Conservation (phyloP, 176 grass and related monocot genomes). For the Zea mays region DNA sequence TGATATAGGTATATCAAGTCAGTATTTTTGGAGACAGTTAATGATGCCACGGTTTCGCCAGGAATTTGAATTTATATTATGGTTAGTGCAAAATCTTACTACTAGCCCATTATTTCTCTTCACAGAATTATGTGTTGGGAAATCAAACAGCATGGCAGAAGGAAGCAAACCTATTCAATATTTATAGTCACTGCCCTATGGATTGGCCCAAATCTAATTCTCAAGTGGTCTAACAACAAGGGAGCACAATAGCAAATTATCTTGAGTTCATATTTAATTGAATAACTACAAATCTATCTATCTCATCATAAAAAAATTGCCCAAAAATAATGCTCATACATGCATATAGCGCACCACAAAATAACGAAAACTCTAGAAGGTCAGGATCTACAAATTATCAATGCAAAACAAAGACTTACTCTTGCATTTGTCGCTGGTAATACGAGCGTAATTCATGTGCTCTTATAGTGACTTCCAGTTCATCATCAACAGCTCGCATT, state of each 20-base stretch:
- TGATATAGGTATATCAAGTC: not conserved
- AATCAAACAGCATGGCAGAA: not conserved
- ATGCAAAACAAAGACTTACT: slow-evolving; percentile 48
- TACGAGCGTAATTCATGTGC: slow-evolving; percentile 85
- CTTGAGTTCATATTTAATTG: not conserved
- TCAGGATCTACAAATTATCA: not conserved
- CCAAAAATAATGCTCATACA: slow-evolving; percentile 14
- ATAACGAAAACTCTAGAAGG: slow-evolving; percentile 22
- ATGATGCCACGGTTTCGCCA: not conserved
- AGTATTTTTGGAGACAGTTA: not conserved
- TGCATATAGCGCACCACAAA: not conserved
- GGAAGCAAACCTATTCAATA: not conserved
- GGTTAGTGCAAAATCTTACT: not conserved
- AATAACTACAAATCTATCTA: not conserved
- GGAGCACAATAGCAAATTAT: not conserved
- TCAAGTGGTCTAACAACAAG: not conserved
- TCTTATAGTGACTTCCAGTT: slow-evolving; percentile 77
- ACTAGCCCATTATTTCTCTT: not conserved
- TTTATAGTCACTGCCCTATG: not conserved
- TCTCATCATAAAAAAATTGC: slow-evolving; percentile 9
- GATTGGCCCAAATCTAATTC: not conserved
- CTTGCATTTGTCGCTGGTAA: slow-evolving; percentile 87
- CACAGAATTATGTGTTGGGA: not conserved
- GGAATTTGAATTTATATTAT: not conserved
- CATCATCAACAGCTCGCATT: slow-evolving; percentile 76